Evolutionary conservation across 441 rosid genomes (phyloP).

Genomic region (Croton setiger): DNA sequence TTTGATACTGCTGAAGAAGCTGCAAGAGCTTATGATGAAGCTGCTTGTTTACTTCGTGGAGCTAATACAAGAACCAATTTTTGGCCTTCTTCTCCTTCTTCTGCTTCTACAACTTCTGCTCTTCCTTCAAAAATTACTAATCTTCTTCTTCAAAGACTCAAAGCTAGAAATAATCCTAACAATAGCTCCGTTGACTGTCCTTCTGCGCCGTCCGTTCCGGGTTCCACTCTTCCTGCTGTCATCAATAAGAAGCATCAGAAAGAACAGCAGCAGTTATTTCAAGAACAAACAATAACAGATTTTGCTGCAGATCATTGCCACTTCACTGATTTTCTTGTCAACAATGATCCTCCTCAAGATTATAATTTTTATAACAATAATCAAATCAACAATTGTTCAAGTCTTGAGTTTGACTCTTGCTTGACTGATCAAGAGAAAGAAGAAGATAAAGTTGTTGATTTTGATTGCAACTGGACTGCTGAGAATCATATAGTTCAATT

Average conservation of each 20-base stretch:
- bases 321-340: constrained; percentile 38
- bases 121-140: constrained; percentile 64
- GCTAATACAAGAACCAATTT: constrained; percentile 64
- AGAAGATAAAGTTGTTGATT: constrained; percentile 28
- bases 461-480: constrained; percentile 21
- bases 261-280: constrained; percentile 21
- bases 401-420: constrained; percentile 36
- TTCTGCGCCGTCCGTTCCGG: not conserved
- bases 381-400: not conserved
- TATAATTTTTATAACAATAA: not conserved
- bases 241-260: constrained; percentile 21
- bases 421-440: constrained; percentile 31
- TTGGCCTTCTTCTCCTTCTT: constrained; percentile 57
- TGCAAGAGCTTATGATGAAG: constrained; percentile 80
- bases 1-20: constrained; percentile 84
- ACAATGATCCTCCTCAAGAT: constrained; percentile 33
- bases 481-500: constrained; percentile 24
- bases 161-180: constrained; percentile 41
- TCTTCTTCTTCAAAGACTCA: constrained; percentile 57
- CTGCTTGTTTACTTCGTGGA: constrained; percentile 64
- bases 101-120: constrained; percentile 46
- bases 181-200: not conserved
- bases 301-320: constrained; percentile 27
- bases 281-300: constrained; percentile 21
- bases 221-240: constrained; percentile 1